Base-by-base conservation (phyloP, 2,329 filamentous ascomycete species). In the Didymellaceae sp. region DNA sequence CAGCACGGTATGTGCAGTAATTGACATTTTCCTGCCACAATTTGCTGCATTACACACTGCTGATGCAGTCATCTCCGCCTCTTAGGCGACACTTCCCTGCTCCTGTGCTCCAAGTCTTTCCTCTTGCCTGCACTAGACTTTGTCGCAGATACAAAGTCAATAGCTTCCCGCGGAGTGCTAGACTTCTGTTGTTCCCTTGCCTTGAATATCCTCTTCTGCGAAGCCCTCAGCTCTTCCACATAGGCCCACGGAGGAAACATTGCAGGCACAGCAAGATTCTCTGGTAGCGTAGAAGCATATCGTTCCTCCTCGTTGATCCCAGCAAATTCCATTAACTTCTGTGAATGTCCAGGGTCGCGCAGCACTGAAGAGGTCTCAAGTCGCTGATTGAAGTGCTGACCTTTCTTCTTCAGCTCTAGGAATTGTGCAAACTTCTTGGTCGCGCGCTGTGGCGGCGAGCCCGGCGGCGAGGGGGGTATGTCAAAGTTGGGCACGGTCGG, bases 351-450 rank as follows among this genome's bases (percentile, higher is more conserved):
- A 2, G 90, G 90, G 66, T 93, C 93, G 42, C 83, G 82, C 51
- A 92, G 76, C 6, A 87, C 84, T 0, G 82, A 74, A 0, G 86
- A 88, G 49, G 81, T 80, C 26, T 87, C 83, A 7, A 94, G 77
- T 54, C 88, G 86, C 61, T 85, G 79, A 70, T 94, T 92, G 78
- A 93, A 93, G 73, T 94, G 90, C 13, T 86, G 79, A 4, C 86
- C 86, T 56, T 87, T 84, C 65, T 84, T 85, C 75, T 94, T 94
- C n/a, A 93, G 80, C 35, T 84, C 79, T 0, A 93, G 81, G 59
- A 94, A 93, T 52, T 85, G 84, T 55, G 84, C 81, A 61, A 93
- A 87, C 62, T 90, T 91, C 59, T 82, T 80, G 41, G 82, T 86
- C 10, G 85, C 65, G 30, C 60, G 63, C 32, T 73, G 70, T 16